Conservation (phyloP, 257 asterid species). For the Verbascum thapsus region DNA sequence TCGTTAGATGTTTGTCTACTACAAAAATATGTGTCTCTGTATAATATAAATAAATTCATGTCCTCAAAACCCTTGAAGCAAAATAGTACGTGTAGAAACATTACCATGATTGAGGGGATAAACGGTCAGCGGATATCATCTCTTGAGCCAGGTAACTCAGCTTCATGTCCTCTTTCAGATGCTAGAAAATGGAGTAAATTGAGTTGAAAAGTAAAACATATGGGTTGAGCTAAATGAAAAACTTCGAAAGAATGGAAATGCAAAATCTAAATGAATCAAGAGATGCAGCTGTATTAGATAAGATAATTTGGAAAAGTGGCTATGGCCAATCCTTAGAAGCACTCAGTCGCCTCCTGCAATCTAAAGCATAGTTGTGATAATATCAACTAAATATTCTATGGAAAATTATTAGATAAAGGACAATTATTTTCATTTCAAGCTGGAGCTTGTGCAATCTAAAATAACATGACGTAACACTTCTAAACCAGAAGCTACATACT, state of each 20-base stretch:
- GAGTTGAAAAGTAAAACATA: conserved; percentile 21
- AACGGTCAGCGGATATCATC: conserved; percentile 90
- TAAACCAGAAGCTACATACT: neutral
- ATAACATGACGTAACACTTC: neutral
- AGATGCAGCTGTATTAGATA: neutral
- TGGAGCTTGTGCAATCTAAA: neutral
- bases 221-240: conserved; percentile 25
- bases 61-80: conserved; percentile 16
- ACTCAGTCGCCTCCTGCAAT: neutral
- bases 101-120: conserved; percentile 98
- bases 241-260: conserved; percentile 21
- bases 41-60: conserved; percentile 12
- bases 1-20: no score
- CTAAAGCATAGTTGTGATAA: no score
- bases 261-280: conserved; percentile 13
- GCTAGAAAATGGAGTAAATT: conserved; percentile 51
- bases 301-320: neutral
- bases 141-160: conserved; percentile 97
- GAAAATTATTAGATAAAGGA: neutral
- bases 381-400: neutral
- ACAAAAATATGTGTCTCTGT: neutral
- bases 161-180: conserved; percentile 98
- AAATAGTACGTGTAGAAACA: conserved; percentile 12
- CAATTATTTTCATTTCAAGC: neutral
- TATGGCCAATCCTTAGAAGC: neutral